Percentiles rank a stretch among this genome's conserved stretches.
Conservation (phyloP, 1,139 yeast species). For the Petasospora fabianii region DNA sequence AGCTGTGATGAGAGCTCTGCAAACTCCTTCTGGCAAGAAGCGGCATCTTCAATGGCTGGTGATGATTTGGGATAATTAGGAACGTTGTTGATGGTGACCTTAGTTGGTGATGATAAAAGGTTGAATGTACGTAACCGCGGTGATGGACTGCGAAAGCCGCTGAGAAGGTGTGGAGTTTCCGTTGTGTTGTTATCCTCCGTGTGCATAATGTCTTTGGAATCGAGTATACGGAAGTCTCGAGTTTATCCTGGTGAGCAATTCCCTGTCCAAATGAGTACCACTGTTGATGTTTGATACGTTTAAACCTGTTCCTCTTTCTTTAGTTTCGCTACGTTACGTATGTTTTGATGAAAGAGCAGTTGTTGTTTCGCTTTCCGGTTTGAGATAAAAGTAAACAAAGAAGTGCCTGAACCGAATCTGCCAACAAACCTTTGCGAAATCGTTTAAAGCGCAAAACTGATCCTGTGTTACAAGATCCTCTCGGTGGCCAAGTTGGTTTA, state of each 20-base stretch:
- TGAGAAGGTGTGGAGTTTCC: conserved; percentile 4
- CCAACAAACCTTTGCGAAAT: too few species aligned
- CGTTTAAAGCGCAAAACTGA: too few species aligned
- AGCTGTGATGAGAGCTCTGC: conserved; percentile 32
- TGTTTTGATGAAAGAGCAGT: too few species aligned
- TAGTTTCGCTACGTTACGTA: too few species aligned
- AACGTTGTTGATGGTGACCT: conserved; percentile 14
- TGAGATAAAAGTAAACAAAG: too few species aligned
- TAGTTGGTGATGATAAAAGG: conserved; percentile 26
- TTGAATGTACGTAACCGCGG: conserved; percentile 15
- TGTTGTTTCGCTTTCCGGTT: too few species aligned
- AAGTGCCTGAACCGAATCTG: too few species aligned
- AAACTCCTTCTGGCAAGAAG: conserved; percentile 23
- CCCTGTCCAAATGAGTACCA: too few species aligned
- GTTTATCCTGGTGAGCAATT: too few species aligned
- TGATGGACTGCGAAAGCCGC: conserved; percentile 14
- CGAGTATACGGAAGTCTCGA: too few species aligned
- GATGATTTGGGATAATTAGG: conserved; percentile 7
- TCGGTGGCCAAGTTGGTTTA: conserved; percentile 31
- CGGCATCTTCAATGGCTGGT: conserved; percentile 1
- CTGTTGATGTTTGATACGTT: too few species aligned
- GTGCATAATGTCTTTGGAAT: neutral
- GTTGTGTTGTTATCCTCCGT: neutral
- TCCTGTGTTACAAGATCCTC: conserved; percentile 18
- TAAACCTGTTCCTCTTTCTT: too few species aligned